Base-by-base conservation (phyloP, 1,284 basidiomycete genomes). In the Sphagnurus paluster region DNA sequence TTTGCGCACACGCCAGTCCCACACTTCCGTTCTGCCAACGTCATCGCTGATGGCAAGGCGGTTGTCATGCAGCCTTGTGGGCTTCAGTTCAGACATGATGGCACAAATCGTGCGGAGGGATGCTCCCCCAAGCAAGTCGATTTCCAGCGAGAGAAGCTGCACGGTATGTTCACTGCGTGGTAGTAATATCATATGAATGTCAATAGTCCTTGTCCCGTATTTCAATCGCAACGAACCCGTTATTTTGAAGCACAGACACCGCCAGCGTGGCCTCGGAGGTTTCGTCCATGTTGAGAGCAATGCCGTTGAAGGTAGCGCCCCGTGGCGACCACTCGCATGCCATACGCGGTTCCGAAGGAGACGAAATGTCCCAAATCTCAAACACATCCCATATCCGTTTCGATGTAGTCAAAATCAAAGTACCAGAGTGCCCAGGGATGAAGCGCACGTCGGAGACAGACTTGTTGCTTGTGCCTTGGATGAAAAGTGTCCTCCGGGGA, bases 311-410 rank as follows among this genome's bases (percentile, higher is more conserved):
- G 9, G 82, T 58, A 0, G 71, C 74, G 11, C 76, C 75, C 46
- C 70, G 70, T 0, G 74, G 77, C 23, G 67, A 72, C 82, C 82
- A 85, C 39, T 76, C 67, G 60, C 71, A 52, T 54, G 59, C 54
- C 59, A 71, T 63, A 23, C 52, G 50, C 14, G 36, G 33, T 45
- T 54, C 33, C 20, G 40, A 32, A n/a, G n/a, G n/a, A 5, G 35
- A 36, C 8, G 39, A 51, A 46, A 77, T 56, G 46, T 78, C 69
- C 79, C 83, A 82, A 20, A 80, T 59, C 1, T 69, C 67, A 40
- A 85, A 57, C 19, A 69, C 65, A 21, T 67, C 69, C 82, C 82
- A 86, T 38, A 85, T 76, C 4, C 73, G 72, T 48, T 77, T 75
- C 7, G 79, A 79, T 7, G 80, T 68, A 2, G 77, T 78, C 42